Conservation (phyloP, 2,329 filamentous ascomycete species). For the Sporothrix mexicana region DNA sequence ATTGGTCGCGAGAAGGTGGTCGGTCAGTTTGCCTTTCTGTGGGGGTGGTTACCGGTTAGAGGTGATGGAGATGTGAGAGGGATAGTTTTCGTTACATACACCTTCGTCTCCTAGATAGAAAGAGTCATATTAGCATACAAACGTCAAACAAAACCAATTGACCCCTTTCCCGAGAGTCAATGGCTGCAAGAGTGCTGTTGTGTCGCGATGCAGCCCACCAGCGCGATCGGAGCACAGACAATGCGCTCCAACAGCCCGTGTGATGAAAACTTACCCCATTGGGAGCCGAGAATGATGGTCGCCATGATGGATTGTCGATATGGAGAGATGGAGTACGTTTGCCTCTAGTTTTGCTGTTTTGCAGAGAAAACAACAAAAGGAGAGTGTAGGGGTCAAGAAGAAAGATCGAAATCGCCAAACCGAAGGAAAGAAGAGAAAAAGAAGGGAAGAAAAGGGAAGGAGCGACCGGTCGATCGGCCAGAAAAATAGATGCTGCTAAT, state of each 20-base stretch:
- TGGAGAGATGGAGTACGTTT: no score
- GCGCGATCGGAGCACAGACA: slow-evolving; percentile 20
- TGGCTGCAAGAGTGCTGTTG: slow-evolving; percentile 11
- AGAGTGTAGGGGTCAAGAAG: slow-evolving; percentile 27
- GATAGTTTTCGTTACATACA: slow-evolving; percentile 17
- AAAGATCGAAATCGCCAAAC: slow-evolving; percentile 33
- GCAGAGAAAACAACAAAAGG: slow-evolving; percentile 13
- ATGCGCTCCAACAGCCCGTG: slow-evolving; percentile 13
- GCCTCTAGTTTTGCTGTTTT: not conserved
- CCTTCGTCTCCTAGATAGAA: slow-evolving; percentile 34
- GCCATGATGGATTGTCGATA: slow-evolving; percentile 47
- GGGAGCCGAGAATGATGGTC: slow-evolving; percentile 63
- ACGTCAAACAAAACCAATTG: no score
- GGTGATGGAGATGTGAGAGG: no score
- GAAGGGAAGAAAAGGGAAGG: slow-evolving; percentile 13
- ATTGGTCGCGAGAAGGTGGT: slow-evolving; percentile 37
- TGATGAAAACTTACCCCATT: slow-evolving; percentile 58
- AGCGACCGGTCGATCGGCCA: not conserved
- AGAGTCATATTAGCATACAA: not conserved
- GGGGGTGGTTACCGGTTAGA: slow-evolving; percentile 10
- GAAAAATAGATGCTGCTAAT: slow-evolving; percentile 20
- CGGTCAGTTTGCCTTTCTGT: slow-evolving; percentile 39
- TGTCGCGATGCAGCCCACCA: slow-evolving; percentile 1
- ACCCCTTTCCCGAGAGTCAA: not conserved
- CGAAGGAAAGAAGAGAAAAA: slow-evolving; percentile 16